Evolutionary conservation across 257 asterid species (phyloP).

Genomic region (Cruciata laevipes): DNA sequence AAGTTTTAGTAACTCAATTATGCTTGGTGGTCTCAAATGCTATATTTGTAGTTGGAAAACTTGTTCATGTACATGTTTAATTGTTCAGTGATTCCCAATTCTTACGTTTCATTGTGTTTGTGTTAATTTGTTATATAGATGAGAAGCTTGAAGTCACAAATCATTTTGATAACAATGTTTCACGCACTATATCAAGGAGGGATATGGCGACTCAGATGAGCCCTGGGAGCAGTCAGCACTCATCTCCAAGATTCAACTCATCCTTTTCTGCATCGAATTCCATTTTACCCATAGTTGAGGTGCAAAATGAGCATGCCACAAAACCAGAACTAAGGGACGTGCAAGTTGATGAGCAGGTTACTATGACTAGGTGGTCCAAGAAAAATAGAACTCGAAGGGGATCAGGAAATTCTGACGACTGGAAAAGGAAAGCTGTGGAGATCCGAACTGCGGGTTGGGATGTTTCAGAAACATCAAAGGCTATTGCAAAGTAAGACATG

Average conservation of each 20-base stretch:
- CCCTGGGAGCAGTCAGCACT: constrained; percentile 60
- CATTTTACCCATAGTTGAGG: constrained; percentile 48
- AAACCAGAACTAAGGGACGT: constrained; percentile 70
- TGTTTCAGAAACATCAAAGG: constrained; percentile 51
- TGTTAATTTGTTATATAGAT: constrained; percentile 20
- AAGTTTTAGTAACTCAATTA: not conserved
- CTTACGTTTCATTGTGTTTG: not conserved
- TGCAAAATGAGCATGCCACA: constrained; percentile 33
- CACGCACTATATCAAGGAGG: constrained; percentile 39
- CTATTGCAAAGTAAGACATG: constrained; percentile 51
- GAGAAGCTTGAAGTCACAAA: constrained; percentile 30
- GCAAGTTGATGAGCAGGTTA: constrained; percentile 72
- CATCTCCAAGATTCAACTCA: constrained; percentile 43
- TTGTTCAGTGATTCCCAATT: not conserved
- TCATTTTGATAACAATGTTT: constrained; percentile 8
- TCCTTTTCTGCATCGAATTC: constrained; percentile 56
- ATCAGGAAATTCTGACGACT: constrained; percentile 46
- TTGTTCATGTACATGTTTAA: too few relatives aligned
- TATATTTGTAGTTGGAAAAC: not conserved
- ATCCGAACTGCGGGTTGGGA: constrained; percentile 54
- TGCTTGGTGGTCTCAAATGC: not conserved
- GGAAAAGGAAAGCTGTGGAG: constrained; percentile 62
- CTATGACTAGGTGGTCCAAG: constrained; percentile 85
- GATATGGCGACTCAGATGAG: constrained; percentile 99
- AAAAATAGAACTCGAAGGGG: constrained; percentile 46